Base-by-base conservation (phyloP, 177 flowering plant genomes). In the Telopea speciosissima region DNA sequence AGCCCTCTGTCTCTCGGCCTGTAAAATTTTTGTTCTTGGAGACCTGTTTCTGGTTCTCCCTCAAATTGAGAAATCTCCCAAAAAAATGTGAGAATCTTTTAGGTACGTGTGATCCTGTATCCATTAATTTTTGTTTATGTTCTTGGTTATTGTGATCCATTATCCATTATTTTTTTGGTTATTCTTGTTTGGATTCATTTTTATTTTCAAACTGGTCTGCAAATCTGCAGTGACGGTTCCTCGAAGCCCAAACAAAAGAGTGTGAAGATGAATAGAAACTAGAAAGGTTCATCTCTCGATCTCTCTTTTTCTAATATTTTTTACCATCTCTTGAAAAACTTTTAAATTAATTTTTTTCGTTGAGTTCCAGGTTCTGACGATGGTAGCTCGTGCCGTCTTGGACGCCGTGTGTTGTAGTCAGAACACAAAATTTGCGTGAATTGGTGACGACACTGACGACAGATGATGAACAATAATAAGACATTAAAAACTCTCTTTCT, bases 331-430 rank as follows among this genome's bases (percentile, higher is more conserved):
- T 36, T 36, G 40, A 36, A 6, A 5, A 21, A 0, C 54, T 54
- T 33, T 17, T 28, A 28, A 23, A 19, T 31, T 56, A 25, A 28
- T 31, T 56, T 58, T 54, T 54, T 5, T 62, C 28, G 58, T 12
- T 0, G 28, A 5, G 36, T 12, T 11, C 16, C 14, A 25, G 65
- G 36, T 11, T 12, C 13, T 12, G 36, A 25, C 33, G 65, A 25
- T 0, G 23, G 28, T 3, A 17, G 45, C 25, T 56, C 70, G 70
- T 68, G 70, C 42, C 62, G 22, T 70, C 66, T 70, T 33, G 66
- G 24, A 11, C 65, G 36, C 24, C 8, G 49, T 11, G 52, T 36
- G 10, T 24, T 31, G 33, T 2, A 44, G 23, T 9, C 7, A 14
- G 12, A 3, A 36, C 67, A 22, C 10, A 21, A 66, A n/a, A 12